Base-by-base conservation (phyloP, 2,329 filamentous ascomycete species). In the Cercospora berteroae region DNA sequence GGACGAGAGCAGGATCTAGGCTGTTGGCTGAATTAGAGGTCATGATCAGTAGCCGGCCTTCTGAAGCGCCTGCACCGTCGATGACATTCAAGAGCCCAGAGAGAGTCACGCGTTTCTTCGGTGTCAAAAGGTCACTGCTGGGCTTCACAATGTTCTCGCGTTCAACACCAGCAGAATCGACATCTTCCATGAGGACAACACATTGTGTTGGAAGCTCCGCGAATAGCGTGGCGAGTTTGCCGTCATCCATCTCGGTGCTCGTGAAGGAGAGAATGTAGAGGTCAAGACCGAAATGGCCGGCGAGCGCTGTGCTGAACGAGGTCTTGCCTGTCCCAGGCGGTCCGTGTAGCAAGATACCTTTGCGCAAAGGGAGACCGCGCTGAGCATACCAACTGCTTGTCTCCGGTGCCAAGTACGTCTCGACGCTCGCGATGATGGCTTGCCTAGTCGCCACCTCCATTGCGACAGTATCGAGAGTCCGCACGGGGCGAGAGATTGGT, bases 141-240 rank as follows among this genome's bases (percentile, higher is more conserved):
- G 27, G 13, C 18, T 58, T 50, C 9, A 36, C 31, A 56, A 63
- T 63, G 93, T 97, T 93, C 77, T 97, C 97, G 80, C 94, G 91
- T 39, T 93, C 93, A 74, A 94, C 94, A 77, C 94, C 94, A 65
- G 97, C 91, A 60, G 93, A 93, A 80, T 97, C 94, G 69, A 97
- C 94, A 83, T 98, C 94, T 79, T 98, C 94, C 76, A 96, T 94
- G 87, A 98, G 97, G 82, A 98, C 97, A 77, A 98, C 97, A 81
- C 94, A 98, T 86, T 97, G 97, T 63, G 93, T 96, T 74, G 94
- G 89, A 10, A 95, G 94, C 93, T 97, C 97, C 82, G 97, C 94
- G 79, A 99, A 98, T 3, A 98, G 86, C 82, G 97, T 93, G 75
- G 94, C 89, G 23, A 99, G 94, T 93, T 97, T 97, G 75, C 93